Percentiles rank a stretch among this genome's conserved stretches.
Conservation (phyloP, 2,329 filamentous ascomycete species). For the Penicillium capsulatum region DNA sequence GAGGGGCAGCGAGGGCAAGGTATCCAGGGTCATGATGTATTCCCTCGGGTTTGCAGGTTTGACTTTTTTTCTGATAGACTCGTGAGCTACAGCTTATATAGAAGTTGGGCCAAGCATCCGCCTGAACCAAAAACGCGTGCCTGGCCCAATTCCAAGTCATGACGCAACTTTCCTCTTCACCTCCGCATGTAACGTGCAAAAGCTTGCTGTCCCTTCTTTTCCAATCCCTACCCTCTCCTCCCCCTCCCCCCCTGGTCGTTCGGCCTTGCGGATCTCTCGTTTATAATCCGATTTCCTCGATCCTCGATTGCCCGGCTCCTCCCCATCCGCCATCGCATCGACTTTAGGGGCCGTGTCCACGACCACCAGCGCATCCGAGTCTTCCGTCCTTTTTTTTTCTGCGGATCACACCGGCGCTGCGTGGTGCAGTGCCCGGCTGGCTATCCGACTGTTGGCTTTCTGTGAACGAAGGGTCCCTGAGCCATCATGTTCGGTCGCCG, state of each 20-base stretch:
- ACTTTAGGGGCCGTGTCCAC: constrained; percentile 1
- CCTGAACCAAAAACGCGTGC: constrained; percentile 14
- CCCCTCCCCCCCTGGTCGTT: no score
- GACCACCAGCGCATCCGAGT: constrained; percentile 9
- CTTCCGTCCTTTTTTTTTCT: constrained; percentile 13
- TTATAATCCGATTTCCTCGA: no score
- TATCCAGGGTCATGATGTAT: constrained; percentile 10
- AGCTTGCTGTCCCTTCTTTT: constrained; percentile 3
- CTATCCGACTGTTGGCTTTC: constrained; percentile 8
- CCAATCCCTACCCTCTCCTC: constrained; percentile 3
- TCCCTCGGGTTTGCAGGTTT: no score
- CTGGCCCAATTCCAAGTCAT: constrained; percentile 21
- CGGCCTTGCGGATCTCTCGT: no score
- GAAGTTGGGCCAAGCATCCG: constrained; percentile 14
- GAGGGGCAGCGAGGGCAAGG: constrained; percentile 44
- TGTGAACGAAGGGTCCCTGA: constrained; percentile 8
- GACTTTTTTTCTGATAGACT: no score
- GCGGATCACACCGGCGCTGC: constrained; percentile 23
- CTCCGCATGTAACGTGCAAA: constrained; percentile 7
- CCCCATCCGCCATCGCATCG: background rate
- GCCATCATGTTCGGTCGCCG: constrained; percentile 39
- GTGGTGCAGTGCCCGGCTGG: constrained; percentile 21
- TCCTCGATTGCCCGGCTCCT: background rate
- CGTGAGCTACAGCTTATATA: no score
- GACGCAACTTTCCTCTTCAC: constrained; percentile 20